Evolutionary conservation across 129 eudicot genomes (phyloP).

Genomic region (Arctium lappa): DNA sequence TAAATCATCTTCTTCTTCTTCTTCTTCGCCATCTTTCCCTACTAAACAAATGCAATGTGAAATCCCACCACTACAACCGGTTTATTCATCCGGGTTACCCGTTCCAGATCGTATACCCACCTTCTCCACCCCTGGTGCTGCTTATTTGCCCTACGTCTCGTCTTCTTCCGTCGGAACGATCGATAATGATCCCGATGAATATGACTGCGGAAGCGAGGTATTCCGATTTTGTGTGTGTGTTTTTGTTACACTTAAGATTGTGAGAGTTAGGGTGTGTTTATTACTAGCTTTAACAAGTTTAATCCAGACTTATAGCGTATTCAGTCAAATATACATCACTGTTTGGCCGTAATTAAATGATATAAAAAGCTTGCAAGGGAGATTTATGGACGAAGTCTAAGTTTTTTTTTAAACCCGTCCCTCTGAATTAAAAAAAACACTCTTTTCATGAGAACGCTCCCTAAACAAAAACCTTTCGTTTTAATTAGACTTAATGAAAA

Average conservation of each 20-base stretch:
- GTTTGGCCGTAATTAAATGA: too few species aligned
- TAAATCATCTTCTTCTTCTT: constrained; percentile 9
- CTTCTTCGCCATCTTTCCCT: constrained; percentile 9
- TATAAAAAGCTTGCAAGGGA: too few species aligned
- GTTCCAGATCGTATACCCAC: constrained; percentile 22
- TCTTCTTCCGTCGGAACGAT: constrained; percentile 32
- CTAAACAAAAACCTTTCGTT: too few species aligned
- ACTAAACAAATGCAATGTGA: constrained; percentile 9
- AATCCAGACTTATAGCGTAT: too few species aligned
- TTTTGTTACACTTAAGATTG: background rate
- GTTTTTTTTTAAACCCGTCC: too few species aligned
- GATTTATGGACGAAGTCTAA: too few species aligned
- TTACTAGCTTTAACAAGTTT: too few species aligned
- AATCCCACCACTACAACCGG: background rate
- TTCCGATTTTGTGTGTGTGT: background rate
- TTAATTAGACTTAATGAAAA: too few species aligned
- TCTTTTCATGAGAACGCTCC: too few species aligned
- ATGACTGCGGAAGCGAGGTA: constrained; percentile 59
- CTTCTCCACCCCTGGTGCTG: background rate
- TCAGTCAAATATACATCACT: too few species aligned
- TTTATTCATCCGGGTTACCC: constrained; percentile 14
- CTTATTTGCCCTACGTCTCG: constrained; percentile 26
- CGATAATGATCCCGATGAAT: constrained; percentile 50
- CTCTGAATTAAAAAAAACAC: too few species aligned
- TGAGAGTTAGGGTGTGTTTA: background rate